Conservation (phyloP, 306 rosid species). For the Adenanthera pavonina region DNA sequence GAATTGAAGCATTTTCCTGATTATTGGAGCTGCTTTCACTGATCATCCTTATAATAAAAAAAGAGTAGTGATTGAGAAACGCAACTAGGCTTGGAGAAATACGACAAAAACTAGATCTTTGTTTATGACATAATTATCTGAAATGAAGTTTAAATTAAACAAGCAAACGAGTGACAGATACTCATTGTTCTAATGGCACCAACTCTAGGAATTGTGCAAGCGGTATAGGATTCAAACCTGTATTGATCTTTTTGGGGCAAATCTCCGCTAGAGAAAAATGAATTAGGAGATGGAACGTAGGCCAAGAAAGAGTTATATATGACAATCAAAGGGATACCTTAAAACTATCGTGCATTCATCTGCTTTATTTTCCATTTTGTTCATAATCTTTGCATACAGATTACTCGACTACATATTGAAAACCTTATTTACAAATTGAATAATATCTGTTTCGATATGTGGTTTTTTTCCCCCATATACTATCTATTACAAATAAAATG, state of each 20-base stretch:
- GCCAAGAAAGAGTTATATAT: neutral
- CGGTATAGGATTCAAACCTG: neutral
- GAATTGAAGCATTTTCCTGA: neutral
- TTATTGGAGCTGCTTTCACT: neutral
- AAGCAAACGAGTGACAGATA: neutral
- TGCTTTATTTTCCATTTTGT: neutral
- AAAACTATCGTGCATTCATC: constrained; percentile 9
- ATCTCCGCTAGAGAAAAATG: neutral
- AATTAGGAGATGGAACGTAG: neutral
- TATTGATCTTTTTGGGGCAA: neutral
- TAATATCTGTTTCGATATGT: constrained; percentile 25
- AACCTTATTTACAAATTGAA: neutral
- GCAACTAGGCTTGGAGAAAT: neutral
- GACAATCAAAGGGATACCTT: neutral
- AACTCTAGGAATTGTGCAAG: neutral
- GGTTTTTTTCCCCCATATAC: neutral
- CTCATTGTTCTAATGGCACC: neutral
- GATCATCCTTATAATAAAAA: neutral
- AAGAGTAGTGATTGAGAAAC: constrained; percentile 1
- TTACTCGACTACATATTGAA: neutral
- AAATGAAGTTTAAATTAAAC: neutral
- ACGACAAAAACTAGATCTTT: neutral
- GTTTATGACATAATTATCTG: neutral
- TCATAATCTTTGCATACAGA: neutral
- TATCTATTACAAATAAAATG: neutral